Evolutionary conservation across 768 basidiomycete genomes (phyloP).

Genomic region (Mycena epipterygia): DNA sequence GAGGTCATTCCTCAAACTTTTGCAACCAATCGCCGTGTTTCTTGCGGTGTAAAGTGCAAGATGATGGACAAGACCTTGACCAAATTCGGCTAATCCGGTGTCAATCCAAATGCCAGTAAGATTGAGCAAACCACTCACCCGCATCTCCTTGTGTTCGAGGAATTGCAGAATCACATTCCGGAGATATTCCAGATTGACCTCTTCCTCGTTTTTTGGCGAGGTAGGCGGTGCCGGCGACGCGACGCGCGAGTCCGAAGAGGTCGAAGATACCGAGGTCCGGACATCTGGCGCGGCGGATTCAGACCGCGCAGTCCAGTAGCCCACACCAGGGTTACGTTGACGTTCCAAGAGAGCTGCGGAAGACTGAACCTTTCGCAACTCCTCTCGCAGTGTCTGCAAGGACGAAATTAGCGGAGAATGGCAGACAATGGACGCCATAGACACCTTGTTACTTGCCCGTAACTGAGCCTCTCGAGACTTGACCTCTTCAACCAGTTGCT

Average conservation of each 20-base stretch:
- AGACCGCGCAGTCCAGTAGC: conserved; percentile 84
- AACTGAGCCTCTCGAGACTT: conserved; percentile 79
- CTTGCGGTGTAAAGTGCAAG: conserved; percentile 94
- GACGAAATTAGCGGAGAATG: conserved; percentile 20
- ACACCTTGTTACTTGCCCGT: conserved; percentile 83
- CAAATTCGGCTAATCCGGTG: conserved; percentile 77
- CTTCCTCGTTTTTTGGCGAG: conserved; percentile 78
- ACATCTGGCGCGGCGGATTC: conserved; percentile 58
- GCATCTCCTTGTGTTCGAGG: conserved; percentile 98
- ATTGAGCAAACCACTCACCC: conserved; percentile 66
- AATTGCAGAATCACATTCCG: conserved; percentile 98
- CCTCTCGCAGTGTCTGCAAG: conserved; percentile 86
- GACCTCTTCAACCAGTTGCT: conserved; percentile 80
- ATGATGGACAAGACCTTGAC: conserved; percentile 94
- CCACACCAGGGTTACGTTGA: conserved; percentile 88
- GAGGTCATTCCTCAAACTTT: too few relatives aligned
- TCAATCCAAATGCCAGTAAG: background rate
- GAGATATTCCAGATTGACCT: conserved; percentile 95
- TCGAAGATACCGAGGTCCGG: conserved; percentile 53
- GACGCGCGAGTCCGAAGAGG: conserved; percentile 48
- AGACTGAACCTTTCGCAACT: conserved; percentile 94
- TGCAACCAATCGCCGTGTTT: conserved; percentile 88
- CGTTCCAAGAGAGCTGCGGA: conserved; percentile 91
- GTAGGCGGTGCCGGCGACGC: conserved; percentile 53
- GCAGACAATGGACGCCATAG: conserved; percentile 19